Evolutionary conservation across 495 filamentous ascomycete species (phyloP).

Genomic region (Trichocladium antarcticum): DNA sequence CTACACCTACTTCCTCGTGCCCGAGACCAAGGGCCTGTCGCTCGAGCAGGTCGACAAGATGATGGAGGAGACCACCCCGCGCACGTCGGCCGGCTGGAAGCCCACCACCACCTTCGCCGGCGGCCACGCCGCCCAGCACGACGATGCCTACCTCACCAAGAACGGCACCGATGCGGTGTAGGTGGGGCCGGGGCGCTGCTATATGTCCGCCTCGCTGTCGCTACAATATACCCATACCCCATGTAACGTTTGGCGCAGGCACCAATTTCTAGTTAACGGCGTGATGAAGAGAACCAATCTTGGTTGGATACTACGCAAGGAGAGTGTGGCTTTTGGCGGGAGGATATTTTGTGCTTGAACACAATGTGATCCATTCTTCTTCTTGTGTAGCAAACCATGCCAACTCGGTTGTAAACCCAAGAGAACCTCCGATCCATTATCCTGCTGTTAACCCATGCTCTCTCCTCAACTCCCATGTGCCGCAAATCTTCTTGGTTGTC

Average conservation of each 20-base stretch:
- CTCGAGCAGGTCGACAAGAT: constrained; percentile 85
- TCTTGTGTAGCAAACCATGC: too few species aligned
- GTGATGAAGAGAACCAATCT: background rate
- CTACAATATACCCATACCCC: background rate
- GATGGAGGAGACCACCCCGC: constrained; percentile 72
- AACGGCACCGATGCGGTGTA: constrained; percentile 7
- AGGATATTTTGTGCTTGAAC: too few species aligned
- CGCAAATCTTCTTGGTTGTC: too few species aligned
- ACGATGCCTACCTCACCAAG: constrained; percentile 11
- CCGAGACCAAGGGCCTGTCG: constrained; percentile 78
- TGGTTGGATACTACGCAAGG: too few species aligned
- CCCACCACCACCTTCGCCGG: constrained; percentile 58
- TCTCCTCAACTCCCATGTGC: too few species aligned
- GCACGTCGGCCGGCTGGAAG: constrained; percentile 58
- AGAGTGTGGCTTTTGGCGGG: too few species aligned
- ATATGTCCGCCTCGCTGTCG: background rate
- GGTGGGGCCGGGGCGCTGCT: background rate
- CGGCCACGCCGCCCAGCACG: background rate
- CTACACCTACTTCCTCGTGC: constrained; percentile 70
- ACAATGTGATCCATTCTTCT: too few species aligned
- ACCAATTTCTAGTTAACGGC: too few species aligned
- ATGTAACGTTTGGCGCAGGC: background rate
- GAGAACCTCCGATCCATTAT: too few species aligned
- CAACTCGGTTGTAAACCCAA: too few species aligned
- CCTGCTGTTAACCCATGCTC: too few species aligned